Conservation (phyloP, 2,329 filamentous ascomycete genomes). For the Falciphora oryzae region DNA sequence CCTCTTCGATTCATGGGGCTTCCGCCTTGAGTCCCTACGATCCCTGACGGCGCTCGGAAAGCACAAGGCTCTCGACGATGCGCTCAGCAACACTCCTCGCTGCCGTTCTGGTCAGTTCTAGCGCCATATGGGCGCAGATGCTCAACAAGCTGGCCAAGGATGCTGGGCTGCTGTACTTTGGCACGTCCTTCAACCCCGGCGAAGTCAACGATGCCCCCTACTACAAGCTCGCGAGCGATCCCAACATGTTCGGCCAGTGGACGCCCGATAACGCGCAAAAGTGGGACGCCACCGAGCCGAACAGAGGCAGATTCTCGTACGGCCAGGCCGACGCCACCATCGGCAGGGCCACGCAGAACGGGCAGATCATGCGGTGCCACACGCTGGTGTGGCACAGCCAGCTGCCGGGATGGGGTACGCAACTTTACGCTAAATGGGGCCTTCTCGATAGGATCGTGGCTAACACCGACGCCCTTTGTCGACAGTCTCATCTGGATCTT, state of each 20-base stretch:
- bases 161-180: conserved; percentile 48
- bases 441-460: background rate
- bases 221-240: conserved; percentile 41
- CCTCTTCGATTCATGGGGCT: too few species aligned
- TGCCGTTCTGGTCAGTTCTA: background rate
- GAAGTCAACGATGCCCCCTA: conserved; percentile 45
- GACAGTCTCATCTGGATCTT: conserved; percentile 29
- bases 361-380: conserved; percentile 48
- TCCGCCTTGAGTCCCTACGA: too few species aligned
- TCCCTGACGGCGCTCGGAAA: too few species aligned
- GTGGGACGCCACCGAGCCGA: conserved; percentile 50
- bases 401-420: conserved; percentile 37
- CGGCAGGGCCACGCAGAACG: conserved; percentile 25
- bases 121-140: conserved; percentile 14
- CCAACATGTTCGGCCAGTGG: conserved; percentile 49
- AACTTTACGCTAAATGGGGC: too few species aligned
- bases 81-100: background rate
- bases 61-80: background rate
- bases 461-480: conserved; percentile 31
- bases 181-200: conserved; percentile 49
- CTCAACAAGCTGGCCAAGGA: conserved; percentile 46
- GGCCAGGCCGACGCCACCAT: conserved; percentile 39
- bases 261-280: conserved; percentile 52
- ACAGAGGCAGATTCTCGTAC: conserved; percentile 45
- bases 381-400: conserved; percentile 40